phyloP scores from a whole-genome alignment of 768 basidiomycete species.

The Epithele typhae region DNA sequence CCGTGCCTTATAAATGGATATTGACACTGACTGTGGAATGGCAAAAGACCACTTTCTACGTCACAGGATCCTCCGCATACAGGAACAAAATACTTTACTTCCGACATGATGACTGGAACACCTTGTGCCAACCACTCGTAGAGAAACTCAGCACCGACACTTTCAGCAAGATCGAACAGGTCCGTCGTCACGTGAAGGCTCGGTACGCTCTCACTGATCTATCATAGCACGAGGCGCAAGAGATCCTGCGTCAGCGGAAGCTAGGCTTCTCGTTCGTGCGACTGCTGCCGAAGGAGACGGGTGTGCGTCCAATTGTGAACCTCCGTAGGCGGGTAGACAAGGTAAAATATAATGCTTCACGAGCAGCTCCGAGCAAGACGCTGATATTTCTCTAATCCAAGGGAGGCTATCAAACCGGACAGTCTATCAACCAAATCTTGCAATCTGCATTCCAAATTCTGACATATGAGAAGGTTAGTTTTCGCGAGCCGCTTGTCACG shows the following conservation, averaged over 20 bases:
- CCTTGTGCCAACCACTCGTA: constrained; percentile 76
- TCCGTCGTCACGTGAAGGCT: constrained; percentile 26
- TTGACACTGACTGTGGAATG: too few relatives aligned
- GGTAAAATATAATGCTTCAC: constrained; percentile 24
- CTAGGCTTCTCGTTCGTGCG: constrained; percentile 86
- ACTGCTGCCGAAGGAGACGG: constrained; percentile 90
- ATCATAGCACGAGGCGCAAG: constrained; percentile 54
- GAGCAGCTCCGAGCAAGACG: not conserved
- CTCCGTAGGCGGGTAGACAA: constrained; percentile 48
- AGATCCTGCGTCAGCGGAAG: constrained; percentile 63
- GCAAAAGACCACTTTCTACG: constrained; percentile 82
- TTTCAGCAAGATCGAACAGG: constrained; percentile 68
- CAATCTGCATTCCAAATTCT: constrained; percentile 83
- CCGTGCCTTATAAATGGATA: too few relatives aligned
- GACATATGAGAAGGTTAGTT: constrained; percentile 75
- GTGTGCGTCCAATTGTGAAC: constrained; percentile 93
- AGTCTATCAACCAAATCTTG: constrained; percentile 86
- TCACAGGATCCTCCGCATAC: constrained; percentile 87
- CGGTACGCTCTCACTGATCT: too few relatives aligned
- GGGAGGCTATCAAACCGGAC: constrained; percentile 19
- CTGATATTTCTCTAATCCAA: not conserved
- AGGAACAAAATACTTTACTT: constrained; percentile 86
- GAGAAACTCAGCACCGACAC: constrained; percentile 66
- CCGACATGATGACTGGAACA: constrained; percentile 91
- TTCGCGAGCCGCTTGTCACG: too few relatives aligned